A percentile compares a stretch with the other conserved stretches of the same genome.
These are phyloP conservation scores for Nothopassalora personata DNA, from an alignment of 2,329 filamentous ascomycete species.

Conservation along the genomic window DNA sequence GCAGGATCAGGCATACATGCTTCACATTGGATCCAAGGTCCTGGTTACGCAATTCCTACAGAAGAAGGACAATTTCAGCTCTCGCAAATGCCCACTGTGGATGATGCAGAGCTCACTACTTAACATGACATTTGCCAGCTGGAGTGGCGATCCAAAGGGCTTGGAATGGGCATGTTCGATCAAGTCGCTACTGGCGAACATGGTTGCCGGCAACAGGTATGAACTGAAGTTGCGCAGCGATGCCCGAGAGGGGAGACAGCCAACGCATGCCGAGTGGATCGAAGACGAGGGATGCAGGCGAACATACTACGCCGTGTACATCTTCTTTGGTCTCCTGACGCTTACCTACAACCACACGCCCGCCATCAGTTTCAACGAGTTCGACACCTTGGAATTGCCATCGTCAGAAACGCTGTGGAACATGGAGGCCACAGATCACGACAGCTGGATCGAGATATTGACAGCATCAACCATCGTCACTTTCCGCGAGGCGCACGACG, in stretches of 20 bases:
- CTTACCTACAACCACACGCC: conserved; percentile 97
- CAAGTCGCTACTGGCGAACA: conserved; percentile 95
- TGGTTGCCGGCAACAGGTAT: conserved; percentile 96
- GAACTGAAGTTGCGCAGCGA: conserved; percentile 91
- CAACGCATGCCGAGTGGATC: conserved; percentile 85
- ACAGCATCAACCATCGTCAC: conserved; percentile 68
- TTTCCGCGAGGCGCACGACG: conserved; percentile 90
- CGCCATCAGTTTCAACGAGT: conserved; percentile 96
- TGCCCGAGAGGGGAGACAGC: conserved; percentile 68
- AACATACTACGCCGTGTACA: conserved; percentile 97
- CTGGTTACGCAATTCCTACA: conserved; percentile 95
- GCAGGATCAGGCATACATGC: conserved; percentile 91
- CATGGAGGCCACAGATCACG: conserved; percentile 69
- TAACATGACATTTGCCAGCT: conserved; percentile 99
- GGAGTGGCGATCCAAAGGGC: conserved; percentile 96
- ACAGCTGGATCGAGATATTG: conserved; percentile 76
- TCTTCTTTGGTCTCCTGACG: conserved; percentile 94
- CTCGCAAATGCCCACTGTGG: conserved; percentile 93
- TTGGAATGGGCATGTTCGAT: conserved; percentile 99
- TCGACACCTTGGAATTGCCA: conserved; percentile 85
- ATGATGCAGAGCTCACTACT: conserved; percentile 95
- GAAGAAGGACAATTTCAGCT: conserved; percentile 98
- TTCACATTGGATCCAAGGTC: conserved; percentile 96
- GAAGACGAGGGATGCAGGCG: conserved; percentile 94
- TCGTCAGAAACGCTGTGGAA: conserved; percentile 96